A percentile compares a stretch with the other conserved stretches of the same genome.
Conservation (phyloP, 2,329 filamentous ascomycete species). For the Ceratocystis ficicola region DNA sequence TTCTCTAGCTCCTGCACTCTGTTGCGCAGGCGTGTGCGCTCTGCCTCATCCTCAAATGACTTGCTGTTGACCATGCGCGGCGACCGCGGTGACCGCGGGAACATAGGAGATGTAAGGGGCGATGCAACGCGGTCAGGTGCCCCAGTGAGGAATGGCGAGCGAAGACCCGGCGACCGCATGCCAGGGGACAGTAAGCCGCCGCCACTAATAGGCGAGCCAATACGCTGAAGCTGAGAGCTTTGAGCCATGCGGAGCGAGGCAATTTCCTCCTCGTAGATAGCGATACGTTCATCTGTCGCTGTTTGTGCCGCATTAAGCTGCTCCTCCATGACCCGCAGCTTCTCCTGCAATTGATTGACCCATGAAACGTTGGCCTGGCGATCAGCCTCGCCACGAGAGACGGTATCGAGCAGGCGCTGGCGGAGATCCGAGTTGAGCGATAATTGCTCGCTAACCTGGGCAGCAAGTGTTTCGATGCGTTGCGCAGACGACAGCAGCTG, state of each 20-base stretch:
- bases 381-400: conserved; percentile 70
- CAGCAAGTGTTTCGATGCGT: conserved; percentile 67
- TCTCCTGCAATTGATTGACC: conserved; percentile 72
- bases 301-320: conserved; percentile 71
- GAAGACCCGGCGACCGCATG: conserved; percentile 14
- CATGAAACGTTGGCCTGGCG: conserved; percentile 68
- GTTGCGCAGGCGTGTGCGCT: conserved; percentile 63
- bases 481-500: conserved; percentile 62
- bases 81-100: conserved; percentile 32
- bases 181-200: conserved; percentile 27
- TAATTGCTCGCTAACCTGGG: conserved; percentile 69
- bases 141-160: conserved; percentile 24
- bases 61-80: conserved; percentile 44
- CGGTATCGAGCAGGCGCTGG: conserved; percentile 62
- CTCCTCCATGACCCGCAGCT: conserved; percentile 72
- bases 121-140: conserved; percentile 26
- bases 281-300: conserved; percentile 70
- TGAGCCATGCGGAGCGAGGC: conserved; percentile 62
- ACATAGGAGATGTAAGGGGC: conserved; percentile 30
- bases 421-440: conserved; percentile 65
- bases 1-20: conserved; percentile 77
- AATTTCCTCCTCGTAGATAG: conserved; percentile 77
- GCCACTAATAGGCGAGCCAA: conserved; percentile 24
- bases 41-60: conserved; percentile 58
- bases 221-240: conserved; percentile 60